These are phyloP conservation scores for Penicillium malachiteum DNA, from an alignment of 495 filamentous ascomycete species.

Conservation along the genomic window DNA sequence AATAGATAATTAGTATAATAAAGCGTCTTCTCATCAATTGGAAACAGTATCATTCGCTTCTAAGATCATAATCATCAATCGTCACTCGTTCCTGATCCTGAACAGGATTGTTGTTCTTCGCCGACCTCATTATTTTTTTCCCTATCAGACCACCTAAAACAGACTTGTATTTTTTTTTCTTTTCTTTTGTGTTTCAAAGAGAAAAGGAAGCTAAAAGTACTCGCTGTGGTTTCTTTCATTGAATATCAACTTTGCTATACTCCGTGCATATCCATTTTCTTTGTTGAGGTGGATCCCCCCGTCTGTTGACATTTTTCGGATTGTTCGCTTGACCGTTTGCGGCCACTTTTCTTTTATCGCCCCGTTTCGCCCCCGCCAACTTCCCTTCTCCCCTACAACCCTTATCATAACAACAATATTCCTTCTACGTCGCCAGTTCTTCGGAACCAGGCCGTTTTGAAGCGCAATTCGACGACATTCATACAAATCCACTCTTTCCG, in stretches of 20 bases:
- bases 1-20: neutral
- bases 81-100: slow-evolving; percentile 9
- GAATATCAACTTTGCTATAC: neutral
- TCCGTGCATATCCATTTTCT: neutral
- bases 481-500: slow-evolving; percentile 20
- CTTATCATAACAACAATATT: slow-evolving; percentile 3
- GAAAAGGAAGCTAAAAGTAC: too few species aligned
- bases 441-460: slow-evolving; percentile 27
- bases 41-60: neutral
- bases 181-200: neutral
- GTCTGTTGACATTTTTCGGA: slow-evolving; percentile 14
- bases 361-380: slow-evolving; percentile 17
- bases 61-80: neutral
- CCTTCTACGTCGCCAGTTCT: slow-evolving; percentile 11
- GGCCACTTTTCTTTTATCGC: slow-evolving; percentile 29
- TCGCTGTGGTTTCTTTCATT: too few species aligned
- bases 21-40: neutral
- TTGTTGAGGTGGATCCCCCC: slow-evolving; percentile 11
- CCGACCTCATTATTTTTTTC: slow-evolving; percentile 3
- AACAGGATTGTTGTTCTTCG: neutral
- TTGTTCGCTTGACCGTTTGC: slow-evolving; percentile 34
- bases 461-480: slow-evolving; percentile 25
- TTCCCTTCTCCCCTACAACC: slow-evolving; percentile 18
- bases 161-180: slow-evolving; percentile 3
- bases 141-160: neutral